Evolutionary conservation across 345 rosid genomes (phyloP).

Genomic region (Ceriops zippeliana): DNA sequence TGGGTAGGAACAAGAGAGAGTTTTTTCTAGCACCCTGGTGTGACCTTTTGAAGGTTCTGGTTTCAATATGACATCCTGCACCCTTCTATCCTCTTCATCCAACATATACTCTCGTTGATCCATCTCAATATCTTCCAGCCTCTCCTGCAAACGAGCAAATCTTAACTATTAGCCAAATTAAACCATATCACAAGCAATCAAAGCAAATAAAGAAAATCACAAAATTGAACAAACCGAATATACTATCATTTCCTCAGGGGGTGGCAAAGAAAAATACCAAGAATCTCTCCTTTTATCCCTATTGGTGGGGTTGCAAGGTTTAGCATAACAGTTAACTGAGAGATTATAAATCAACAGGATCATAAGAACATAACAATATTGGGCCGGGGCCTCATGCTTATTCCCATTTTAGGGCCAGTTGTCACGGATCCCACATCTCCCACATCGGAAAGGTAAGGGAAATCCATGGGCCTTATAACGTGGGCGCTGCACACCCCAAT

Average conservation of each 20-base stretch:
- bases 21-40: conserved; percentile 65
- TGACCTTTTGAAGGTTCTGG: conserved; percentile 68
- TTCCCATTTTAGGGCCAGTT: not conserved
- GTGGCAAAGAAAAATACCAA: not conserved
- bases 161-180: conserved; percentile 11
- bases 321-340: too few species aligned
- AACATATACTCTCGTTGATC: conserved; percentile 88
- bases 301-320: not conserved
- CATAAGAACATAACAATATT: not conserved
- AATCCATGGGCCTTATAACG: too few species aligned
- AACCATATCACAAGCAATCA: not conserved
- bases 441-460: too few species aligned
- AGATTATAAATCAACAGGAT: too few species aligned
- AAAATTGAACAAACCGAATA: not conserved
- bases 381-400: not conserved
- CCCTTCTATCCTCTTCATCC: conserved; percentile 86
- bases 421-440: too few species aligned
- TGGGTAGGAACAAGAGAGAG: conserved; percentile 85
- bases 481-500: too few species aligned
- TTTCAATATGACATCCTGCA: conserved; percentile 74
- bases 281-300: not conserved
- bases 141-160: conserved; percentile 49
- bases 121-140: conserved; percentile 77
- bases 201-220: not conserved
- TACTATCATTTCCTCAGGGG: not conserved